These are phyloP conservation scores for Metroxylon sagu DNA, from an alignment of 176 grass and related monocot genomes.

Conservation along the genomic window DNA sequence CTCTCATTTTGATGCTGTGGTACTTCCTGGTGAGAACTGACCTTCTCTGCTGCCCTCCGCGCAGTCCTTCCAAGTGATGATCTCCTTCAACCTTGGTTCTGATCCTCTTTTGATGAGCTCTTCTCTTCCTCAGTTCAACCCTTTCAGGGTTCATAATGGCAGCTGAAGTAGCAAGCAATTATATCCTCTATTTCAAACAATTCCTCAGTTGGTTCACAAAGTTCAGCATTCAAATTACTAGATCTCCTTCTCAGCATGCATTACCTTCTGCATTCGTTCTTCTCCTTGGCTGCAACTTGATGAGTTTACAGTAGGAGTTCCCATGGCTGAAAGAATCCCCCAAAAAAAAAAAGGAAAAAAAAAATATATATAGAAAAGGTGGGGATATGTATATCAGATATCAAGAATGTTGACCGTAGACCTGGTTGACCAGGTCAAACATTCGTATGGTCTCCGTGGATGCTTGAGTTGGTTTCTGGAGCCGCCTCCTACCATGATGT, in stretches of 20 bases:
- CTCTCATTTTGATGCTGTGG: constrained; percentile 50
- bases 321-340: constrained; percentile 38
- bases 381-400: too few species aligned
- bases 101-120: neutral
- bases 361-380: neutral
- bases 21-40: constrained; percentile 46
- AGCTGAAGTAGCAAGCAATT: neutral
- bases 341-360: neutral
- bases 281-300: constrained; percentile 12
- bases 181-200: constrained; percentile 47
- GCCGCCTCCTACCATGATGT: too few species aligned
- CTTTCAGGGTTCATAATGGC: neutral
- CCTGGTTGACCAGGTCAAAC: too few species aligned
- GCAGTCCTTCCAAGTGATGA: constrained; percentile 56
- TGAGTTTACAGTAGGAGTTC: constrained; percentile 10
- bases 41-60: constrained; percentile 37
- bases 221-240: neutral
- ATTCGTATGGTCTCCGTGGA: too few species aligned
- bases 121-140: too few species aligned
- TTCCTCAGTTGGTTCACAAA: constrained; percentile 15
- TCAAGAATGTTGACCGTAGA: too few species aligned
- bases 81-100: constrained; percentile 13
- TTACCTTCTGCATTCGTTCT: constrained; percentile 35
- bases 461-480: too few species aligned
- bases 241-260: constrained; percentile 20